Base-by-base conservation (phyloP, 1,284 basidiomycete genomes). In the Fomitopsis schrenkii region DNA sequence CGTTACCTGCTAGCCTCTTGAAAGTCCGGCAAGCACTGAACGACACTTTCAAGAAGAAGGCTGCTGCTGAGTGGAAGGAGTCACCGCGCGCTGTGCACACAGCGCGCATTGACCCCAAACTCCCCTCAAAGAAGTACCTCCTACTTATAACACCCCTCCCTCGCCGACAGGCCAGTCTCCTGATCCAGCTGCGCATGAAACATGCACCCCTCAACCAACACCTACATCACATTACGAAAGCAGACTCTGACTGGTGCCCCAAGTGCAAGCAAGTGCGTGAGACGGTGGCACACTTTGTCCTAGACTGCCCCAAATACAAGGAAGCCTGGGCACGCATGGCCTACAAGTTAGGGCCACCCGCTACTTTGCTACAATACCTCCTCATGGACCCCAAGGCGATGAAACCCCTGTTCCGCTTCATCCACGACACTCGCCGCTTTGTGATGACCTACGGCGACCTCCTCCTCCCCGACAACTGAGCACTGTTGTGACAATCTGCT, bases 1-100 rank as follows among this genome's bases (percentile, higher is more conserved):
- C 45, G 0, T 68, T 71, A 10, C 69, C 67, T 1, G n/a, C 28
- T 7, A 63, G 59, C 46, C 40, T 44, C 0, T 36, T 65, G 0
- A 60, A 58, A 17, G 36, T 63, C 2, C 14, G 55, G 5, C 64
- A 65, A 19, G 30, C 14, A 14, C 56, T 56, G 56, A 22, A 19
- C 26, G 35, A 8, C 3, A 12, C 41, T 0, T 50, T 65, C 0
- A 12, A 55, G 17, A 6, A 7, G 8, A 19, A 38, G 3, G 61
- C 62, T 1, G 12, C 10, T 8, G 28, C 40, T 8, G 19, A n/a
- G 0, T 67, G 65, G 67, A 50, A 57, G 15, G 22, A 15, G 2
- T 66, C 64, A 2, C 36, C 19, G 9, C 41, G 68, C 0, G 60
- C 36, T 4, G 3, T 3, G 1, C 46, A 52, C 22, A 12, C 64